Percentiles rank a stretch among this genome's conserved stretches.
These are phyloP conservation scores for Penicillium verhagenii DNA, from an alignment of 495 filamentous ascomycete species.

Conservation along the genomic window DNA sequence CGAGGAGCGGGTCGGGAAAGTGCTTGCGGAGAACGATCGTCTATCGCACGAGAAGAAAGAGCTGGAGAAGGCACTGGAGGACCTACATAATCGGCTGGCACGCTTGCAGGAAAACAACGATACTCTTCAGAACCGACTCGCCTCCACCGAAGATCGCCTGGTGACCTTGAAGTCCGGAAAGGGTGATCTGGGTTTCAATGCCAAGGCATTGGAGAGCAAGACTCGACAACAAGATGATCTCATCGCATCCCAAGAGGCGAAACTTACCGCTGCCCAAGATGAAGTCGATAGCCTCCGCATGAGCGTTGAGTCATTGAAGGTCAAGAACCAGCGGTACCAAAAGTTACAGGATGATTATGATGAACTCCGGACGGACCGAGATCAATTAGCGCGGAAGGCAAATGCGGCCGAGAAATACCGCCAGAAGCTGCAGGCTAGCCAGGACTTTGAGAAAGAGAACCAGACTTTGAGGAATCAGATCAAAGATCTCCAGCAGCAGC, in stretches of 20 bases:
- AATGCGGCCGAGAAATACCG: constrained; percentile 73
- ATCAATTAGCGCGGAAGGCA: constrained; percentile 74
- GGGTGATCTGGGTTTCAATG: constrained; percentile 43
- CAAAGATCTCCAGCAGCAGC: constrained; percentile 54
- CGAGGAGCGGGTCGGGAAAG: constrained; percentile 54
- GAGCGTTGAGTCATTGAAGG: constrained; percentile 40
- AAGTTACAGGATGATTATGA: constrained; percentile 66
- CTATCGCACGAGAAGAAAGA: constrained; percentile 52
- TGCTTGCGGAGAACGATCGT: constrained; percentile 49
- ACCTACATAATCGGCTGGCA: constrained; percentile 56
- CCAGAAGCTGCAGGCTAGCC: constrained; percentile 70
- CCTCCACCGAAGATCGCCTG: constrained; percentile 48
- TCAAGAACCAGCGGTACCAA: constrained; percentile 50
- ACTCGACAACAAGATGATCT: constrained; percentile 55
- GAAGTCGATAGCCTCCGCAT: constrained; percentile 43
- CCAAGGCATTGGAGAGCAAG: constrained; percentile 46
- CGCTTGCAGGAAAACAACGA: constrained; percentile 60
- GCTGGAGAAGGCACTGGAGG: constrained; percentile 51
- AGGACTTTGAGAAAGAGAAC: constrained; percentile 71
- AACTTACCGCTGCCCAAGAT: constrained; percentile 48
- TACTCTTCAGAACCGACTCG: constrained; percentile 44
- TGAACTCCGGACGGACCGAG: constrained; percentile 69
- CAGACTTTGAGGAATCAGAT: constrained; percentile 60
- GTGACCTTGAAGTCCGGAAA: constrained; percentile 45
- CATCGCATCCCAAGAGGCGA: constrained; percentile 56